These are phyloP conservation scores for Plantago elongata DNA, from an alignment of 257 asterid genomes.

Conservation along the genomic window DNA sequence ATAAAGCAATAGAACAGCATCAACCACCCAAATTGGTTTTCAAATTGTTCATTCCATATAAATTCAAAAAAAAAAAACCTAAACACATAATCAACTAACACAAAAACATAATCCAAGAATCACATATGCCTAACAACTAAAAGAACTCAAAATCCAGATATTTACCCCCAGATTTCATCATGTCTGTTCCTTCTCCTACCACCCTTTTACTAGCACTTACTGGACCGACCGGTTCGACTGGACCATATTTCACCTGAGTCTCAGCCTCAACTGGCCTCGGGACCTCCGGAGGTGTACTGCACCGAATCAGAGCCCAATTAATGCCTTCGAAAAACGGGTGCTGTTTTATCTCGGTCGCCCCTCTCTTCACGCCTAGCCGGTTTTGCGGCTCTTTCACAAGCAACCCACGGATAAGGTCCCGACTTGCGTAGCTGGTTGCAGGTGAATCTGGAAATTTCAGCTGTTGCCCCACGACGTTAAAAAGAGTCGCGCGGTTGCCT, in stretches of 20 bases:
- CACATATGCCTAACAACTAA: slow-evolving; percentile 30
- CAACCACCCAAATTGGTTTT: slow-evolving; percentile 7
- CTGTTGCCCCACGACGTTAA: slow-evolving; percentile 72
- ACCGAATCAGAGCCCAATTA: slow-evolving; percentile 77
- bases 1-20: neutral
- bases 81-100: slow-evolving; percentile 9
- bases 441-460: slow-evolving; percentile 68
- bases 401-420: slow-evolving; percentile 65
- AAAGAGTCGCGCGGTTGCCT: slow-evolving; percentile 69
- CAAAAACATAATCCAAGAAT: slow-evolving; percentile 15
- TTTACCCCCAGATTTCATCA: slow-evolving; percentile 68
- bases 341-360: slow-evolving; percentile 82
- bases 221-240: slow-evolving; percentile 29
- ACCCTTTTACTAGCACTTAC: slow-evolving; percentile 41
- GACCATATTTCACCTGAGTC: slow-evolving; percentile 36
- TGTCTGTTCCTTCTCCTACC: slow-evolving; percentile 41
- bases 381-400: slow-evolving; percentile 73
- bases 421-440: slow-evolving; percentile 57
- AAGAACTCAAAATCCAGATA: slow-evolving; percentile 87
- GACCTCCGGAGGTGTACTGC: slow-evolving; percentile 82
- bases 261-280: slow-evolving; percentile 53
- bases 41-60: neutral
- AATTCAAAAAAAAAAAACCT: slow-evolving; percentile 12
- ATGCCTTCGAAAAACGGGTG: slow-evolving; percentile 79
- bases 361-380: slow-evolving; percentile 67